phyloP scores from a whole-genome alignment of 2,329 filamentous ascomycete genomes.

The Hypoxylon rubiginosum region DNA sequence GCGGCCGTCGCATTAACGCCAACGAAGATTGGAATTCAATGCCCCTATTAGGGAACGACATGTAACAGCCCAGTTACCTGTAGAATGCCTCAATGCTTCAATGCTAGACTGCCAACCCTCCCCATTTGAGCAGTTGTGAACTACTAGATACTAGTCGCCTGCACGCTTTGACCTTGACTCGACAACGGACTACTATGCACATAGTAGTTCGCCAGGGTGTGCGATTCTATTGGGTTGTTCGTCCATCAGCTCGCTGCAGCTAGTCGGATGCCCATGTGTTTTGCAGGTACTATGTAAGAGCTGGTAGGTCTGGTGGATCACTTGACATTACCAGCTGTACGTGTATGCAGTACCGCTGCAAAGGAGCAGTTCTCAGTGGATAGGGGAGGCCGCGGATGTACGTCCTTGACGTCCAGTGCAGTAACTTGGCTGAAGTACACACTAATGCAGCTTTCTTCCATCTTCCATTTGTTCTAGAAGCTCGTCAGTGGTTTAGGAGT shows the following conservation, averaged over 20 bases:
- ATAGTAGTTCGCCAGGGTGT: conserved; percentile 21
- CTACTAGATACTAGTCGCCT: conserved; percentile 27
- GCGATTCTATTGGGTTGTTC: conserved; percentile 35
- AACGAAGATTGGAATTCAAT: conserved; percentile 27
- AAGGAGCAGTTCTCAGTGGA: conserved; percentile 31
- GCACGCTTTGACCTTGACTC: conserved; percentile 41
- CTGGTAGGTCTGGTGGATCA: conserved; percentile 33
- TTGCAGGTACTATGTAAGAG: conserved; percentile 36
- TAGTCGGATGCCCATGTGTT: conserved; percentile 46
- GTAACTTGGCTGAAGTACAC: conserved; percentile 21
- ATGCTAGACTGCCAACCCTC: not conserved
- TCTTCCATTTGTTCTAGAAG: conserved; percentile 43
- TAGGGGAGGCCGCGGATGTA: conserved; percentile 30
- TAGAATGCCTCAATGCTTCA: not conserved
- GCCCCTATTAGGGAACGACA: conserved; percentile 30
- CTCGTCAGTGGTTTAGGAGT: conserved; percentile 4
- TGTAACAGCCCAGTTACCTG: conserved; percentile 16
- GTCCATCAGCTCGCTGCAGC: conserved; percentile 41
- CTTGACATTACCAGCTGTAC: conserved; percentile 36
- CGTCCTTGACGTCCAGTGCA: conserved; percentile 17
- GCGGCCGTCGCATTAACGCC: conserved; percentile 32
- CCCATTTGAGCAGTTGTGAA: conserved; percentile 32
- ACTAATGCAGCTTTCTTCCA: conserved; percentile 28
- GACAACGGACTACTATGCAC: conserved; percentile 22
- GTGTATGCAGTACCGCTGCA: conserved; percentile 37